Evolutionary conservation across 2,329 filamentous ascomycete species (phyloP).

Genomic region (Penicillium sp.): DNA sequence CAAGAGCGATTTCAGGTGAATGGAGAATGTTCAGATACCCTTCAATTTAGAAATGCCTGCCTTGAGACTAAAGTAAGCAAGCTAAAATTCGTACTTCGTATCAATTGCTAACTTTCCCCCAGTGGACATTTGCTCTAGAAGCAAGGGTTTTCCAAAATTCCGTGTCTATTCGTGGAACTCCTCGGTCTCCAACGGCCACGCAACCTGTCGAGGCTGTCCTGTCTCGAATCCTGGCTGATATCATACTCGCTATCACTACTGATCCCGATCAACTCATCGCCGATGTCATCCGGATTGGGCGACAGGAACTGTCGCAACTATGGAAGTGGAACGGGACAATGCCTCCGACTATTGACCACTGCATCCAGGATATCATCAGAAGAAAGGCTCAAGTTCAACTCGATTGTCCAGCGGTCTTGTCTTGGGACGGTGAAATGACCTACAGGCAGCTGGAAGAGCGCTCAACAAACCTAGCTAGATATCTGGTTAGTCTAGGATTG

Average conservation of each 20-base stretch:
- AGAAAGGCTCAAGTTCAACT: background rate
- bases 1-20: background rate
- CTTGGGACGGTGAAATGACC: conserved; percentile 12
- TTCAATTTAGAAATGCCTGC: background rate
- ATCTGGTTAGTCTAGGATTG: conserved; percentile 29
- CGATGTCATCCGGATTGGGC: background rate
- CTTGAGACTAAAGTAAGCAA: background rate
- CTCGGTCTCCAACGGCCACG: background rate
- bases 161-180: background rate
- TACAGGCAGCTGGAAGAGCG: conserved; percentile 19
- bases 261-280: background rate
- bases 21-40: background rate
- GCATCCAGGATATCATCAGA: conserved; percentile 5
- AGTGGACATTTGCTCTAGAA: conserved; percentile 1
- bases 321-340: conserved; percentile 3
- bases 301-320: background rate
- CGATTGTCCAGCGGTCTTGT: conserved; percentile 3
- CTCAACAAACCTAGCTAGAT: conserved; percentile 26
- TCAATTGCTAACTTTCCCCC: background rate
- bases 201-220: background rate
- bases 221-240: background rate
- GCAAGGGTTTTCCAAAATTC: background rate
- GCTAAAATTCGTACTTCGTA: background rate
- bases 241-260: background rate
- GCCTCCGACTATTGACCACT: background rate